Base-by-base conservation (phyloP, 2,329 filamentous ascomycete genomes). In the Aspergillus ustus region DNA sequence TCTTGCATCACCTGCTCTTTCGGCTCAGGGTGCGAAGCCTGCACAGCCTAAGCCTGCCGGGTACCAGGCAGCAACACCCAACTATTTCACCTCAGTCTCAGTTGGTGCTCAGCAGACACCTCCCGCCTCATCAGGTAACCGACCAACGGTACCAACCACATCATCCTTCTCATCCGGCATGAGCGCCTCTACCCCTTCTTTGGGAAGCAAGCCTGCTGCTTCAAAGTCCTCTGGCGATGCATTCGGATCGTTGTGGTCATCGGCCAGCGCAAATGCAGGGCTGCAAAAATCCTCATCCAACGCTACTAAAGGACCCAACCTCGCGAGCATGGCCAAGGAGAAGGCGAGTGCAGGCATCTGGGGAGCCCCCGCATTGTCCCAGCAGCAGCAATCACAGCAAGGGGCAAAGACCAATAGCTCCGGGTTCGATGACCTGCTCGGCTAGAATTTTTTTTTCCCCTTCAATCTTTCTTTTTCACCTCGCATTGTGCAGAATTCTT, bases 251-350 rank as follows among this genome's bases (percentile, higher is more conserved):
- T 83, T 99, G 37, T 96, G 96, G 87, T 89, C 79, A 34, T 78
- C 80, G 8, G 84, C 89, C 62, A 88, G 87, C 66, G 89, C 89
- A 29, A 92, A 88, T 66, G 85, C 85, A 11, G 88, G 89, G 51
- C 85, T 93, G 66, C 93, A 93, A 82, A 96, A 95, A 80, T 79
- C 84, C 1, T 83, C 79, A 63, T 85, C 88, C 2, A 82, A 84
- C 13, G 82, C 81, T 9, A 81, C 84, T 57, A 84, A 88, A 61
- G 90, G 90, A 0, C 89, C 92, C 55, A 93, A 93, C 59, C 85
- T 99, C 80, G 93, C 93, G 31, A 93, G 96, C 76, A 87, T 99
- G 77, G 94, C 93, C n/a, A 97, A 97, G 83, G 93, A 97, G 79
- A 97, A 98, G 84, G 95, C 93, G 61, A 93, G 89, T 70, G 93